A percentile compares a stretch with the other conserved stretches of the same genome.
These are phyloP conservation scores for Barnettozyma botsteinii DNA, from an alignment of 805 yeast genomes.

Conservation along the genomic window DNA sequence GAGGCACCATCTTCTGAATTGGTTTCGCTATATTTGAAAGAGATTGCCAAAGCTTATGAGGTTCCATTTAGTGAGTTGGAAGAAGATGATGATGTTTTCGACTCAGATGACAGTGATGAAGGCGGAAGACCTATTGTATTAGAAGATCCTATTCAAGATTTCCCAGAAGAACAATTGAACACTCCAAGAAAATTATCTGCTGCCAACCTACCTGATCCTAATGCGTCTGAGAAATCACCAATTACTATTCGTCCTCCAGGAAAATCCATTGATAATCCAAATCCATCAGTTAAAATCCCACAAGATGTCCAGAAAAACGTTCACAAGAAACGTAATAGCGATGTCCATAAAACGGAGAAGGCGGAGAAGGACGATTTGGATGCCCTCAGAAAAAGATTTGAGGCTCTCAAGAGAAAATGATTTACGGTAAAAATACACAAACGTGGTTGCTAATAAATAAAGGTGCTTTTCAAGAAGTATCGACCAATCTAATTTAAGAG, in stretches of 20 bases:
- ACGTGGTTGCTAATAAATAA: too few relatives aligned
- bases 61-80: slow-evolving; percentile 63
- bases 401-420: slow-evolving; percentile 52
- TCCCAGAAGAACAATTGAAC: slow-evolving; percentile 12
- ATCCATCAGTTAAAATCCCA: slow-evolving; percentile 35
- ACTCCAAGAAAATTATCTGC: slow-evolving; percentile 23
- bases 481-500: too few relatives aligned
- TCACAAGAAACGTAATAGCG: slow-evolving; percentile 23
- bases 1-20: slow-evolving; percentile 62
- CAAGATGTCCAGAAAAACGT: slow-evolving; percentile 35
- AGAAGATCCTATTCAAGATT: slow-evolving; percentile 29
- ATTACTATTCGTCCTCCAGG: slow-evolving; percentile 39
- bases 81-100: slow-evolving; percentile 25
- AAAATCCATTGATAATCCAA: slow-evolving; percentile 35
- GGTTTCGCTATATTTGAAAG: slow-evolving; percentile 65
- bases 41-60: slow-evolving; percentile 74
- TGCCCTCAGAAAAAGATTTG: slow-evolving; percentile 64
- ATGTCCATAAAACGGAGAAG: slow-evolving; percentile 17
- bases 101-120: slow-evolving; percentile 29
- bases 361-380: slow-evolving; percentile 48
- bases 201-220: slow-evolving; percentile 16
- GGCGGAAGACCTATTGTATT: slow-evolving; percentile 32
- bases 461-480: too few relatives aligned
- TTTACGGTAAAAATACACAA: too few relatives aligned
- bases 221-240: slow-evolving; percentile 28